phyloP scores from a whole-genome alignment of 2,329 filamentous ascomycete species.

The Ophiostoma populinum region DNA sequence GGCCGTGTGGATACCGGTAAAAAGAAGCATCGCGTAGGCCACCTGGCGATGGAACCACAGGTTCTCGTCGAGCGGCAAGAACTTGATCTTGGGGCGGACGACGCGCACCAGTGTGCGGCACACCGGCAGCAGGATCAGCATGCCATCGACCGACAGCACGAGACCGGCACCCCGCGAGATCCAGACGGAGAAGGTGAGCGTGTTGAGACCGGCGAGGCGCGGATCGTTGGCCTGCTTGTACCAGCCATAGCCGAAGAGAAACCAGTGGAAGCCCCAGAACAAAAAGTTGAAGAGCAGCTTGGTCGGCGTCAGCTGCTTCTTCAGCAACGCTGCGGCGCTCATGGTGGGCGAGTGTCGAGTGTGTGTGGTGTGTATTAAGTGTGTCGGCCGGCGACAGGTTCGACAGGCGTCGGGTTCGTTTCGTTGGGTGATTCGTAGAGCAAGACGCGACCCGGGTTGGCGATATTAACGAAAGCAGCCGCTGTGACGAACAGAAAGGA shows the following conservation, averaged over 20 bases:
- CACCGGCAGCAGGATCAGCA: constrained; percentile 83
- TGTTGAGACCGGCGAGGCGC: constrained; percentile 62
- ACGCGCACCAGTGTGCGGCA: constrained; percentile 78
- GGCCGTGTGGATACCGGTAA: constrained; percentile 57
- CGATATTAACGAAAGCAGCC: no score
- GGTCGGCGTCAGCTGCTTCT: constrained; percentile 47
- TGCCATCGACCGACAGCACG: constrained; percentile 65
- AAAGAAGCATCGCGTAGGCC: constrained; percentile 75
- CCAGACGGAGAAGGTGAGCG: constrained; percentile 79
- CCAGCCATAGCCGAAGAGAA: constrained; percentile 74
- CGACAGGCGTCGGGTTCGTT: no score
- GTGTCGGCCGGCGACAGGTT: constrained; percentile 39
- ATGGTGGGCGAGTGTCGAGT: constrained; percentile 15
- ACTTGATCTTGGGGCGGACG: constrained; percentile 72
- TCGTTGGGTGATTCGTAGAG: no score
- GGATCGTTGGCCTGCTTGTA: constrained; percentile 55
- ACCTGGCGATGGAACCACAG: constrained; percentile 94
- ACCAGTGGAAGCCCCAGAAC: constrained; percentile 66
- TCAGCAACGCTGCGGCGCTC: constrained; percentile 24
- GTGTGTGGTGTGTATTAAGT: constrained; percentile 15
- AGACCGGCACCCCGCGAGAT: constrained; percentile 86
- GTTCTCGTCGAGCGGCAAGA: constrained; percentile 87
- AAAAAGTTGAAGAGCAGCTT: constrained; percentile 68
- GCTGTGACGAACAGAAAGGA: constrained; percentile 16
- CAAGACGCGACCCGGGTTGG: no score